Evolutionary conservation across 176 grass and related monocot genomes (phyloP).

Genomic region (Alopecurus myosuroides): DNA sequence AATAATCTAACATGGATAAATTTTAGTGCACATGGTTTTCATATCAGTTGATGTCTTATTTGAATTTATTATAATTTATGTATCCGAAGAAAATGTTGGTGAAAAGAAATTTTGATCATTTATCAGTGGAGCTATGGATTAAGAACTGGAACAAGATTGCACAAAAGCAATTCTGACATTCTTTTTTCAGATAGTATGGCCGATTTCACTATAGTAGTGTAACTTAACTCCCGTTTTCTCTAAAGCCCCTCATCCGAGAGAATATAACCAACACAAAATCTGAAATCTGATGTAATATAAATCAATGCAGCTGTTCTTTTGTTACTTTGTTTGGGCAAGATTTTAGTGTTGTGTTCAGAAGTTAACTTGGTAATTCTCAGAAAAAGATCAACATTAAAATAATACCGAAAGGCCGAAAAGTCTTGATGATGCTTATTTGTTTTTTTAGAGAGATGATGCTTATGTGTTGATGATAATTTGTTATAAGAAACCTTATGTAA

Average conservation of each 20-base stretch:
- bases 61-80: not conserved
- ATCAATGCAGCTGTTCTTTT: not conserved
- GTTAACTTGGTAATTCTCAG: not conserved
- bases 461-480: not conserved
- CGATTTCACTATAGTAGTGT: constrained; percentile 3
- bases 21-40: not conserved
- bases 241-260: not conserved
- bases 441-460: not conserved
- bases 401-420: not conserved
- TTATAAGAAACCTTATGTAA: not conserved
- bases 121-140: not conserved
- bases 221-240: not conserved
- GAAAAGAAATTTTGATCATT: not conserved
- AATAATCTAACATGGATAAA: constrained; percentile 5
- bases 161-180: not conserved
- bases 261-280: not conserved
- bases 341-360: not conserved
- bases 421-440: not conserved
- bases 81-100: not conserved
- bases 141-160: not conserved
- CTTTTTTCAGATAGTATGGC: not conserved
- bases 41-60: not conserved
- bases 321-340: constrained; percentile 7
- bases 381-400: not conserved
- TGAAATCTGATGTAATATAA: not conserved